These are phyloP conservation scores for Camellia lanceoleosa DNA, from an alignment of 148 eudicot genomes.

Conservation along the genomic window DNA sequence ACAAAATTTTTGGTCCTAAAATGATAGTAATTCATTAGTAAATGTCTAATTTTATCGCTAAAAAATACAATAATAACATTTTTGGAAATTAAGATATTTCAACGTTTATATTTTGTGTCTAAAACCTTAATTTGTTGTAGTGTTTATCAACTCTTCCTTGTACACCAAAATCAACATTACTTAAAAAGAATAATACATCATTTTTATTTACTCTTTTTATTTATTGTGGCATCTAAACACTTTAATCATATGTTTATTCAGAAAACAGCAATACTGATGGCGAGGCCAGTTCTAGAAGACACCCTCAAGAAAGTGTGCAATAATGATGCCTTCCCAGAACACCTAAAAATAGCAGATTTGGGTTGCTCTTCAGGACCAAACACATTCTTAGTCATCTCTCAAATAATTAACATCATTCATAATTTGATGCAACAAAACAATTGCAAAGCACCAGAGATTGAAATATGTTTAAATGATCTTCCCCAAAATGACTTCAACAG, in stretches of 20 bases:
- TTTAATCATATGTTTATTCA: not conserved
- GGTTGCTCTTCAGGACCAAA: slow-evolving; percentile 41
- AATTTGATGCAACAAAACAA: not conserved
- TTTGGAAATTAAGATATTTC: too few relatives aligned
- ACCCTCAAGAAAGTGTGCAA: slow-evolving; percentile 7
- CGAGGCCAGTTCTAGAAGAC: slow-evolving; percentile 18
- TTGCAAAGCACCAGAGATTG: not conserved
- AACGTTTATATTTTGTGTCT: too few relatives aligned
- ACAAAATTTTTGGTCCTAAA: too few relatives aligned
- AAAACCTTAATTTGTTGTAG: too few relatives aligned
- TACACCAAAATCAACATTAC: too few relatives aligned
- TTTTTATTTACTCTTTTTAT: too few relatives aligned
- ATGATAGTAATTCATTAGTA: too few relatives aligned
- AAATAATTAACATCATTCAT: slow-evolving; percentile 11
- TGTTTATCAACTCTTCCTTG: too few relatives aligned
- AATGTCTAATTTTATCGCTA: too few relatives aligned
- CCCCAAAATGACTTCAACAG: slow-evolving; percentile 11
- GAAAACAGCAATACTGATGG: slow-evolving; percentile 15
- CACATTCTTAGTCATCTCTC: slow-evolving; percentile 17
- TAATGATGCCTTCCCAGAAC: not conserved
- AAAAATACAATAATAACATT: too few relatives aligned
- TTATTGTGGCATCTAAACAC: not conserved
- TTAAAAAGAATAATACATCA: too few relatives aligned
- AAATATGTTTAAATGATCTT: slow-evolving; percentile 11
- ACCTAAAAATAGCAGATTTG: slow-evolving; percentile 26